Evolutionary conservation across 1,284 basidiomycete genomes (phyloP).

Genomic region (Trichosporon sp.): DNA sequence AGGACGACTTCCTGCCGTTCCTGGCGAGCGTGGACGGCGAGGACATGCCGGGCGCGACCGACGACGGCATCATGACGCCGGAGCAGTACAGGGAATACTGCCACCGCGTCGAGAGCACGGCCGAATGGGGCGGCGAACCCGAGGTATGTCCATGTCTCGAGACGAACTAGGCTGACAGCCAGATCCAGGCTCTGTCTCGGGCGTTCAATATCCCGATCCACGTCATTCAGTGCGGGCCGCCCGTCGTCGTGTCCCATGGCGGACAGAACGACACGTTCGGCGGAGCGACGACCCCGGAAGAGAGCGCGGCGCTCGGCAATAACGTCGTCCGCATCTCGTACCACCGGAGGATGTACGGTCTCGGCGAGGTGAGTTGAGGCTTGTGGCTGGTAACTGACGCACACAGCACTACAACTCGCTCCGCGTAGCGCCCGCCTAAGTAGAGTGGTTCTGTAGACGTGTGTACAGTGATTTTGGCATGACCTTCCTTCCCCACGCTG

Average conservation of each 20-base stretch:
- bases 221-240: constrained; percentile 78
- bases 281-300: constrained; percentile 44
- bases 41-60: constrained; percentile 64
- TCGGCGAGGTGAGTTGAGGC: constrained; percentile 70
- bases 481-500: neutral
- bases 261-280: constrained; percentile 39
- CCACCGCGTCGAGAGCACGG: constrained; percentile 70
- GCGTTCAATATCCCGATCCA: constrained; percentile 85
- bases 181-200: constrained; percentile 79
- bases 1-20: constrained; percentile 91
- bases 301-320: constrained; percentile 49
- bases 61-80: constrained; percentile 67
- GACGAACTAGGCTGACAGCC: constrained; percentile 8
- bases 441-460: neutral
- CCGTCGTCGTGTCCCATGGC: constrained; percentile 76
- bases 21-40: constrained; percentile 72
- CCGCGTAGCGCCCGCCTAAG: constrained; percentile 52
- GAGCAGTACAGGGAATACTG: constrained; percentile 75
- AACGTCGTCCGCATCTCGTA: constrained; percentile 73
- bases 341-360: constrained; percentile 83
- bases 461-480: neutral
- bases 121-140: constrained; percentile 94
- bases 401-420: constrained; percentile 81
- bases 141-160: constrained; percentile 56
- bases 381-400: neutral